A percentile compares a stretch with the other conserved stretches of the same genome.
phyloP scores from a whole-genome alignment of 139 green algal genomes.

The Auxenochlorella pyrenoidosa region DNA sequence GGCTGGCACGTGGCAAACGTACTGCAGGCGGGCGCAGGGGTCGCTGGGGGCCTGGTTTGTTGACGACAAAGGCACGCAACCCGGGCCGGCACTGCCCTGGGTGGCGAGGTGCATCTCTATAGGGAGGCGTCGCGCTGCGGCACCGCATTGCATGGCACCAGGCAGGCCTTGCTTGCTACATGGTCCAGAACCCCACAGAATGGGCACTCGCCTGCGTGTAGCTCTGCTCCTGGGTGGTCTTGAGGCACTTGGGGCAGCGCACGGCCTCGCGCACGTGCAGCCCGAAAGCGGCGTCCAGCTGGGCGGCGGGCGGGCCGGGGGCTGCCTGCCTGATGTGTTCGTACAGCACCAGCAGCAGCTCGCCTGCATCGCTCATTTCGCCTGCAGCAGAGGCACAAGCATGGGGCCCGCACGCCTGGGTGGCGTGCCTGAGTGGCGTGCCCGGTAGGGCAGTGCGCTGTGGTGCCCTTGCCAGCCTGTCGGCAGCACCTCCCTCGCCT shows the following conservation, averaged over 20 bases:
- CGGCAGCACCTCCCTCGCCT: too few relatives aligned
- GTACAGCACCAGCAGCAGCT: slow-evolving; percentile 42
- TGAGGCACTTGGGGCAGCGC: background rate
- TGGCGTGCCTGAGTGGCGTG: too few relatives aligned
- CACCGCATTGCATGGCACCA: too few relatives aligned
- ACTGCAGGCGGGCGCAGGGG: background rate
- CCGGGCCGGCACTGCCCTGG: too few relatives aligned
- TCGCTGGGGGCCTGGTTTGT: background rate
- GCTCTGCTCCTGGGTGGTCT: background rate
- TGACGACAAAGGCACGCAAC: too few relatives aligned
- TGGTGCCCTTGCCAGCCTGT: too few relatives aligned
- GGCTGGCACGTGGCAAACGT: slow-evolving; percentile 4
- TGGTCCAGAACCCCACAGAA: too few relatives aligned
- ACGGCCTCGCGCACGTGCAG: slow-evolving; percentile 27
- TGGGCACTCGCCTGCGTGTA: slow-evolving; percentile 10
- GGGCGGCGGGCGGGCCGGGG: background rate
- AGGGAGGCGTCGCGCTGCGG: too few relatives aligned
- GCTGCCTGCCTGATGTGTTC: slow-evolving; percentile 10
- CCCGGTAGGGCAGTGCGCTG: too few relatives aligned
- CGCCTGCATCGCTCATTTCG: slow-evolving; percentile 38
- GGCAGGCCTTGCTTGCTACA: too few relatives aligned
- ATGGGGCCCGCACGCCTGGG: too few relatives aligned
- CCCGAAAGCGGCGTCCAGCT: slow-evolving; percentile 9
- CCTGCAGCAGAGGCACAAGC: background rate
- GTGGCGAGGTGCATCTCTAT: too few relatives aligned